Base-by-base conservation (phyloP, 148 eudicot genomes). In the Cornus controversa region DNA sequence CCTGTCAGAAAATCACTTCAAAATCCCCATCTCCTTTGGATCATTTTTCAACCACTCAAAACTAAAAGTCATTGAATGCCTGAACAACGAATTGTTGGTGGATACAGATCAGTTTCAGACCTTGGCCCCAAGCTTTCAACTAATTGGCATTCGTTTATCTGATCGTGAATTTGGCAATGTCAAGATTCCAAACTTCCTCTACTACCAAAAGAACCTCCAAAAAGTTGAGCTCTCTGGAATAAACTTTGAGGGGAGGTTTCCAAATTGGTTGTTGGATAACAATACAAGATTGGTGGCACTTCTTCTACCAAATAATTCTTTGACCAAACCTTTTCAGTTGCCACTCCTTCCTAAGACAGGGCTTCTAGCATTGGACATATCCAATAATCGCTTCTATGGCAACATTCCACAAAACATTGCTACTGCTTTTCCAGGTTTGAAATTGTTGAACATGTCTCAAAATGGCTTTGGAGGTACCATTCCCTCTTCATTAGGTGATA, bases 181-280 rank as follows among this genome's bases (percentile, higher is more conserved):
- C 31, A 29, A 29, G 31, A 29, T 29, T 29, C 31, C 31, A 1
- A 47, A 23, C 40, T 80, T 80, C n/a, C 78, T 80, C 15, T 22
- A 16, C 34, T n/a, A 60, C 28, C 82, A 80, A 50, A 57, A 42
- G 45, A 34, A 80, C 25, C 50, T 80, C 8, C 23, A 22, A 8
- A 3, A 14, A 6, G 66, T 80, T 42, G 60, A 75, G 26, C 68
- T 78, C 2, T 70, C 75, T 2, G 27, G 63, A 57, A 62, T 37
- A 34, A 20, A 45, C 5, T 23, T 70, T 66, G 47, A 5, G n/a
- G 75, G 71, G 14, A 27, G 28, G 14, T 60, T 80, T 42, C 82
- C 82, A 45, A 27, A 42, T 47, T 80, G 82, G 74, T 34, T 70
- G 31, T 24, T 77, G 40, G n/a, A 29, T 10, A 77, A 70, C 47